Evolutionary conservation across 164 flowering plant species (phyloP).

Genomic region (Hamamelis virginiana): DNA sequence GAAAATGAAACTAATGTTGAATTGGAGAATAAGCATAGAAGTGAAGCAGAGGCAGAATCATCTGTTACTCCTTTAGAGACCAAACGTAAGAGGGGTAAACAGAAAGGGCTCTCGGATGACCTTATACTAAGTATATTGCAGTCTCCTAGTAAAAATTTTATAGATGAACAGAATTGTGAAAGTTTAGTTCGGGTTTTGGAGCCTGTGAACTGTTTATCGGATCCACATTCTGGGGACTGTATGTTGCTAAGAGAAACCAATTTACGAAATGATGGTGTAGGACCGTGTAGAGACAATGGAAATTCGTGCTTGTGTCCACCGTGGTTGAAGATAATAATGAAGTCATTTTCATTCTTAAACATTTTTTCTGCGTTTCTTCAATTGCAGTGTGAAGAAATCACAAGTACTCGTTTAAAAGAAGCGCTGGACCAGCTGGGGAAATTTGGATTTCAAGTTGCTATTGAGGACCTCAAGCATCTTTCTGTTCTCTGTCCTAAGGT

Average conservation of each 20-base stretch:
- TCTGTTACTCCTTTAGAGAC: slow-evolving; percentile 7
- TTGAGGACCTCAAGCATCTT: slow-evolving; percentile 57
- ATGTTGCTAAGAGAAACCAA: slow-evolving; percentile 30
- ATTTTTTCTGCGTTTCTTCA: slow-evolving; percentile 50
- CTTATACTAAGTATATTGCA: slow-evolving; percentile 33
- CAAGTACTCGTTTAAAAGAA: slow-evolving; percentile 33
- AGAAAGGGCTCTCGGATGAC: slow-evolving; percentile 22
- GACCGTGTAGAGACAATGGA: background rate
- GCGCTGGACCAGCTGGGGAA: slow-evolving; percentile 40
- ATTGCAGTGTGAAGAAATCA: slow-evolving; percentile 30
- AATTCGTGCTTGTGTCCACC: slow-evolving; percentile 62
- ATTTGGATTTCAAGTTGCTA: slow-evolving; percentile 40
- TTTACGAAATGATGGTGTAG: slow-evolving; percentile 8
- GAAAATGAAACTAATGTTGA: slow-evolving; percentile 12
- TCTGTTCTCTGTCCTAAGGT: slow-evolving; percentile 78
- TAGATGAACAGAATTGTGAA: slow-evolving; percentile 34
- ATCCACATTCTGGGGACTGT: slow-evolving; percentile 38
- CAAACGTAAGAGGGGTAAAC: slow-evolving; percentile 31
- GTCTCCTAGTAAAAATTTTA: slow-evolving; percentile 14
- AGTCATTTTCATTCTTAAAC: slow-evolving; percentile 65
- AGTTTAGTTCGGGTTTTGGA: slow-evolving; percentile 40
- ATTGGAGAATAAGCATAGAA: background rate
- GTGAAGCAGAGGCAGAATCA: slow-evolving; percentile 1
- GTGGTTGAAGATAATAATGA: slow-evolving; percentile 69
- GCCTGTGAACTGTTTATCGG: slow-evolving; percentile 53